Conservation (phyloP, 1,139 yeast genomes). For the Yueomyces sp. region DNA sequence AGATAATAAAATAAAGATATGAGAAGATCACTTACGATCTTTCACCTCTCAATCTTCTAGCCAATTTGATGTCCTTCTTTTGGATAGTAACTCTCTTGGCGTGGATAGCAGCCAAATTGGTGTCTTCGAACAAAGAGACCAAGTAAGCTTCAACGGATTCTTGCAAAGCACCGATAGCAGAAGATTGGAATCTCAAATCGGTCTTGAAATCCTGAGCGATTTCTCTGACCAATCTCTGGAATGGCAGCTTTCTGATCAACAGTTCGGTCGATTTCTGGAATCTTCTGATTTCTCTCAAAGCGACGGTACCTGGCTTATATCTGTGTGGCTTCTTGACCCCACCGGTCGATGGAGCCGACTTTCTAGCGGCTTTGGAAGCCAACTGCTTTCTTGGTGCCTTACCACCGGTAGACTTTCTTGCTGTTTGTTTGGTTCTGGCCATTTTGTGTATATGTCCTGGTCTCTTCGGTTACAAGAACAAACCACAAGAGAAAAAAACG, state of each 20-base stretch:
- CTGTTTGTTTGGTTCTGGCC: slow-evolving; percentile 99
- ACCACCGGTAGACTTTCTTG: slow-evolving; percentile 98
- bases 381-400: slow-evolving; percentile 98
- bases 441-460: slow-evolving; percentile 27
- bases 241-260: slow-evolving; percentile 91
- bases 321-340: slow-evolving; percentile 99
- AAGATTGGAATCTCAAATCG: slow-evolving; percentile 94
- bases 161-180: slow-evolving; percentile 97
- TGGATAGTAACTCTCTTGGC: slow-evolving; percentile 98
- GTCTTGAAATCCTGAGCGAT: slow-evolving; percentile 97
- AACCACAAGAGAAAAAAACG: not conserved
- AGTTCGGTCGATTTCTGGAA: slow-evolving; percentile 96
- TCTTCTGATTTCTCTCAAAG: slow-evolving; percentile 97
- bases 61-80: slow-evolving; percentile 97
- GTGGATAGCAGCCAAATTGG: slow-evolving; percentile 96
- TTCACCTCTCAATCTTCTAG: slow-evolving; percentile 98
- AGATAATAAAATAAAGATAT: not conserved
- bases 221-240: slow-evolving; percentile 97
- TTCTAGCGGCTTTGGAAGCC: slow-evolving; percentile 97
- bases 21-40: slow-evolving; percentile 37
- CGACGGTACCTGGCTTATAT: slow-evolving; percentile 99
- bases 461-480: not conserved
- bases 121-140: slow-evolving; percentile 81
- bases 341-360: slow-evolving; percentile 92
- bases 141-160: slow-evolving; percentile 98